Evolutionary conservation across 2,329 filamentous ascomycete species (phyloP), one percentile per base, ranked within the genome.

Genomic region (Sclerotinia subarctica): DNA sequence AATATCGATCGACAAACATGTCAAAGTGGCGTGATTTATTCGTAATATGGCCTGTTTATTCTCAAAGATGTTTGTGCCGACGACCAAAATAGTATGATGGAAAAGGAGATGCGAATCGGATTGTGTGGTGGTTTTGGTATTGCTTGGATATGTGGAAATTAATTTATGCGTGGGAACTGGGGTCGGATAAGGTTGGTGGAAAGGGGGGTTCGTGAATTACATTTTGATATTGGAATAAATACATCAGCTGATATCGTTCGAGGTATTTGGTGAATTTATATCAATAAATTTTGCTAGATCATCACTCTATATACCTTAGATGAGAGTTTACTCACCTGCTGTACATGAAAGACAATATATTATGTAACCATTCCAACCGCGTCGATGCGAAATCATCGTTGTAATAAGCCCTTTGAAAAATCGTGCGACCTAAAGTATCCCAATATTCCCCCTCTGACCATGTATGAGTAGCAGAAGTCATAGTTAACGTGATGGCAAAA

Each of bases 11-110:
- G 46, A 62, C 7, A 62, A 38, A 49, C 4, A 2, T 38, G 54
- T 60, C 32, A 60, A 52, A 66, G 64, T 66, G 64, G 64, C 64
- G 54, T 66, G 64, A 66, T 66, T 17, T 42, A 38, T 7, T 52
- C 47, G 44, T 59, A 26, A 66, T n/a, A 26, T 66, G 64, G 64
- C 57, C 47, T 66, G 56, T 60, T 60, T 49, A 26, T 29, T 15
- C 13, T 60, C 19, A 46, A 26, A 66, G 42, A 10, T 38, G n/a
- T 52, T 60, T 29, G 6, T 11, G 13, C 35, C 44, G 11, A 19
- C 44, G 51, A 29, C 19, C 13, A 60, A 24, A 32, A 24, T 59
- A 24, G 26, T 11, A n/a, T n/a, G 64, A 52, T n/a, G 21, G 21
- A 24, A 5, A 17, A 47, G 19, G 3, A 10, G 3, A 42, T 35